These are phyloP conservation scores for Chimonanthus salicifolius DNA, from an alignment of 164 flowering plant species.

Conservation along the genomic window DNA sequence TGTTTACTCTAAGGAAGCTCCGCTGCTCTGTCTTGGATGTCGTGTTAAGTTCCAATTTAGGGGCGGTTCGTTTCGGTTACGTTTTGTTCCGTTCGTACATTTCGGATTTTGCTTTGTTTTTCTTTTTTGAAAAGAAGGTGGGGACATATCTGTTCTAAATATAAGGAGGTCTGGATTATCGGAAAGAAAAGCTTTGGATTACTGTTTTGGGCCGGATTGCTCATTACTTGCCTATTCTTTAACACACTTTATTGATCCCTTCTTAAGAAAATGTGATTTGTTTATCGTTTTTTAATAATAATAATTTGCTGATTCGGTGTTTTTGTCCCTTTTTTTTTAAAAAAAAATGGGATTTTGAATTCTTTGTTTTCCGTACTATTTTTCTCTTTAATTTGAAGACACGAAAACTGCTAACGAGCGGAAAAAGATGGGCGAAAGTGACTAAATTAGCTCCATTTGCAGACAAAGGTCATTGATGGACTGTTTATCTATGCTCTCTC, in stretches of 20 bases:
- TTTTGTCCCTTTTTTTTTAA: not conserved
- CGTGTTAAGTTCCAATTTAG: not conserved
- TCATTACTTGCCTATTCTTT: not conserved
- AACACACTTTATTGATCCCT: not conserved
- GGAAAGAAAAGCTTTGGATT: not conserved
- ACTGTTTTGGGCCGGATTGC: not conserved
- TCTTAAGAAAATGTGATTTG: no score
- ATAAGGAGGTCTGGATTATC: not conserved
- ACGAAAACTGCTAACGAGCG: not conserved
- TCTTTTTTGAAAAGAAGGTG: not conserved
- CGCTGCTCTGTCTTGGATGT: not conserved
- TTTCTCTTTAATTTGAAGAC: not conserved
- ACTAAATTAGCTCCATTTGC: not conserved
- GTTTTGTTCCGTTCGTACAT: not conserved
- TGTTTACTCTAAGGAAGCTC: not conserved
- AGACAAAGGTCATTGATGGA: not conserved
- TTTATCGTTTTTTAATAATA: no score
- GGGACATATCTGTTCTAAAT: not conserved
- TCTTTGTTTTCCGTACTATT: no score
- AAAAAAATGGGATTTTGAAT: not conserved
- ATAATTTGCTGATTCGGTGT: no score
- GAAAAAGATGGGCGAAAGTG: no score
- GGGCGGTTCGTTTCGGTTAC: not conserved
- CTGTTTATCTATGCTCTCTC: no score
- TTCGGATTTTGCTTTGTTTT: no score